These are phyloP conservation scores for Tuber borchii DNA, from an alignment of 495 filamentous ascomycete species.

Conservation along the genomic window DNA sequence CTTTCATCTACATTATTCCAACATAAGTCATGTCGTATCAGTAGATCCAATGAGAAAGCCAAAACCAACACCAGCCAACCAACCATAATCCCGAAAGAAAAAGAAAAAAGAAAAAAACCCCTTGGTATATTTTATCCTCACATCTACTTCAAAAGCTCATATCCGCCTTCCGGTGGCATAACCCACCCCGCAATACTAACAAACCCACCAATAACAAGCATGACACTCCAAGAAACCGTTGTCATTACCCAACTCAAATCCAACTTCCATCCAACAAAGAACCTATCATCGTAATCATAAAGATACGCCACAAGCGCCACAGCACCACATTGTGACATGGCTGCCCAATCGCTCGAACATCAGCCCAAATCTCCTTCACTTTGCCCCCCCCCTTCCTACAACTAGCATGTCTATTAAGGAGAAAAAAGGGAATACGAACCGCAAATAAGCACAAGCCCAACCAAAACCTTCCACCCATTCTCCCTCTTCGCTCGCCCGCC, in stretches of 20 bases:
- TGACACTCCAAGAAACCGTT: constrained; percentile 63
- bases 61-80: neutral
- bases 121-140: neutral
- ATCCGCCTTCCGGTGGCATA: constrained; percentile 75
- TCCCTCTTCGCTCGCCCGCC: constrained; percentile 72
- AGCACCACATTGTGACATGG: constrained; percentile 26
- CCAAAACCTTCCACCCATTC: constrained; percentile 69
- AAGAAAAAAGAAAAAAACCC: neutral
- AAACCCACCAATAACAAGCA: constrained; percentile 55
- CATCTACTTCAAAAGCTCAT: constrained; percentile 53
- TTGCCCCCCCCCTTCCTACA: constrained; percentile 8
- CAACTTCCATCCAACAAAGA: constrained; percentile 76
- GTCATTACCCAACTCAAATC: constrained; percentile 71
- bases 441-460: constrained; percentile 58
- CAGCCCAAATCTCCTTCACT: constrained; percentile 1
- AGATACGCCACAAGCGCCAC: constrained; percentile 59
- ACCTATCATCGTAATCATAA: constrained; percentile 77
- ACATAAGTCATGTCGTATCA: neutral
- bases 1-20: neutral
- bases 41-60: neutral
- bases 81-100: neutral
- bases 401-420: neutral
- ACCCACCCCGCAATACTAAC: constrained; percentile 59
- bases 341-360: neutral
- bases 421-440: constrained; percentile 52